Conservation (phyloP, 2,329 filamentous ascomycete species). For the Calonectria pseudoreteaudii region DNA sequence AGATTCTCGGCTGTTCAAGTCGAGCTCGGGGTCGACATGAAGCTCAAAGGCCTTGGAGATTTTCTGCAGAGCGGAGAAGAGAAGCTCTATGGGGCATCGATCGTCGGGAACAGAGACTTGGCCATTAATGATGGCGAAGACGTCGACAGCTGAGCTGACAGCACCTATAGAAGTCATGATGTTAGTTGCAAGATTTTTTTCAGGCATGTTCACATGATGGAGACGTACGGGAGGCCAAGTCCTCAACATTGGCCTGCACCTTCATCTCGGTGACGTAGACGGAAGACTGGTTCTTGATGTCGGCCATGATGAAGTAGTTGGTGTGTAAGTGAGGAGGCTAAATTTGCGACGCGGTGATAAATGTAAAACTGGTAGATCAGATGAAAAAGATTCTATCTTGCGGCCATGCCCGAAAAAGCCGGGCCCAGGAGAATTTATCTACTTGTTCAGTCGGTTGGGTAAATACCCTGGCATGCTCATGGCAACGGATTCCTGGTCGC, state of each 20-base stretch:
- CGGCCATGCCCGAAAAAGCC: slow-evolving; percentile 11
- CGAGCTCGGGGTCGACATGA: slow-evolving; percentile 35
- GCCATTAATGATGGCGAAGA: slow-evolving; percentile 39
- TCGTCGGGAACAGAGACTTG: slow-evolving; percentile 38
- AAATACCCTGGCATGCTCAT: slow-evolving; percentile 38
- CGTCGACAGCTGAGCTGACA: slow-evolving; percentile 35
- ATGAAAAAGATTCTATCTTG: not conserved
- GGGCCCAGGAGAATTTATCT: slow-evolving; percentile 33
- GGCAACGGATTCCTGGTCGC: slow-evolving; percentile 41
- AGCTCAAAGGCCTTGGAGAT: slow-evolving; percentile 40
- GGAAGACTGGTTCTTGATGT: slow-evolving; percentile 36
- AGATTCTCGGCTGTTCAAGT: slow-evolving; percentile 39
- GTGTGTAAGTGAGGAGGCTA: slow-evolving; percentile 19
- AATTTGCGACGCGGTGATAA: slow-evolving; percentile 2
- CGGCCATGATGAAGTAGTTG: slow-evolving; percentile 30
- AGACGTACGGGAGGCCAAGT: slow-evolving; percentile 30
- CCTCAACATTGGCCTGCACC: slow-evolving; percentile 21
- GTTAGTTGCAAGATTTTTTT: slow-evolving; percentile 26
- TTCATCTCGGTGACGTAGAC: slow-evolving; percentile 34
- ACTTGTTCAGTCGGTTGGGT: slow-evolving; percentile 26
- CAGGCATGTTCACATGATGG: not conserved
- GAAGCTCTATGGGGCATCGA: slow-evolving; percentile 38
- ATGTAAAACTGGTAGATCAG: slow-evolving; percentile 4
- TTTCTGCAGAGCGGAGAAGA: slow-evolving; percentile 36
- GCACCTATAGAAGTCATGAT: slow-evolving; percentile 28